Percentiles rank a stretch among this genome's conserved stretches.
phyloP scores from a whole-genome alignment of 176 grass and related monocot species.

The Carex scoparia region DNA sequence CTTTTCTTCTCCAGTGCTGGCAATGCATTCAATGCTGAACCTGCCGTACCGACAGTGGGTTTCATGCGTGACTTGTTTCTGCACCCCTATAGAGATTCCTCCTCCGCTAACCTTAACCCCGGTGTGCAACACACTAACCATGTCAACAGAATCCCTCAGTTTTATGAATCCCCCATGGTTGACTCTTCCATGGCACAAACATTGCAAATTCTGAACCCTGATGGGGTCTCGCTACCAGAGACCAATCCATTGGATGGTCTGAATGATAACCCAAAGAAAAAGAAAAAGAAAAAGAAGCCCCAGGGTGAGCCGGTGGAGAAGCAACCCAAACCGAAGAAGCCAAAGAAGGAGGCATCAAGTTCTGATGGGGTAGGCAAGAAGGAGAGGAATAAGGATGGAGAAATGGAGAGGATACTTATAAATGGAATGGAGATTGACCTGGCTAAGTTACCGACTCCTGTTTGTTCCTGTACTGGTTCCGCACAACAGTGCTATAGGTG shows the following conservation, averaged over 20 bases:
- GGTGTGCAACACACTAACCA: conserved; percentile 6
- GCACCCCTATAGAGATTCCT: conserved; percentile 7
- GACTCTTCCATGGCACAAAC: conserved; percentile 22
- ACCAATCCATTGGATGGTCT: conserved; percentile 14
- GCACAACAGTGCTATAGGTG: conserved; percentile 49
- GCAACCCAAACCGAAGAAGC: conserved; percentile 39
- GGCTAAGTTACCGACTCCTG: conserved; percentile 41
- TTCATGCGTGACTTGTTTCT: conserved; percentile 13
- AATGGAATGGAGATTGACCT: conserved; percentile 49
- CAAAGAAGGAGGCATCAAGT: conserved; percentile 39
- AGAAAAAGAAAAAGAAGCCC: conserved; percentile 36
- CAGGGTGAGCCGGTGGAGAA: conserved; percentile 24
- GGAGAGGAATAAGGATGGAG: conserved; percentile 20
- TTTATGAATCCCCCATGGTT: conserved; percentile 9
- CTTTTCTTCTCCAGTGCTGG: conserved; percentile 4
- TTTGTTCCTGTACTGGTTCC: conserved; percentile 50
- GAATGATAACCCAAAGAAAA: conserved; percentile 23
- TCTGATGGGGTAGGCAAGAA: conserved; percentile 30
- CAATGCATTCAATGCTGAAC: conserved; percentile 20
- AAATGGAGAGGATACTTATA: conserved; percentile 38
- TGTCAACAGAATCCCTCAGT: conserved; percentile 27
- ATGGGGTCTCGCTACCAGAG: conserved; percentile 12
- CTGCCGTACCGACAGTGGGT: neutral
- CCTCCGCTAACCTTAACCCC: conserved; percentile 2
- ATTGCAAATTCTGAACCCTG: conserved; percentile 25